Evolutionary conservation across 768 basidiomycete species (phyloP).

Genomic region (Thelephora aurantiotincta): DNA sequence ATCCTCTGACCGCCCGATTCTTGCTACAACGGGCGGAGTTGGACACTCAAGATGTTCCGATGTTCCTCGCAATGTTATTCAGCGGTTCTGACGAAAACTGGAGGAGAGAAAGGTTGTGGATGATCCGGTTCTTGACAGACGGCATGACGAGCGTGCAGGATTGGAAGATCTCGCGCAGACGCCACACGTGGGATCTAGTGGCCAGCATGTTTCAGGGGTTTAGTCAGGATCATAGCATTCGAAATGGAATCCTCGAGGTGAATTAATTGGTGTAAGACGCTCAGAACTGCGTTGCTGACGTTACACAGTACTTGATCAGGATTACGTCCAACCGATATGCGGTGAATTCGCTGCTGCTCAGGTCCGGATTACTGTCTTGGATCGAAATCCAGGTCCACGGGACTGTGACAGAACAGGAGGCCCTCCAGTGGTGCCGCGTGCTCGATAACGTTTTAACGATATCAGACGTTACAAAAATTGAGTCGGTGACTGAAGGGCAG

Average conservation of each 20-base stretch:
- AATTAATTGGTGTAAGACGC: slow-evolving; percentile 7
- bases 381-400: slow-evolving; percentile 55
- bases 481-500: slow-evolving; percentile 37
- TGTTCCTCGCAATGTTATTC: slow-evolving; percentile 83
- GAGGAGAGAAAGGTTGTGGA: slow-evolving; percentile 86
- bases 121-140: slow-evolving; percentile 68
- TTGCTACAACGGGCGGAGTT: slow-evolving; percentile 79
- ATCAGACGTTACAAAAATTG: slow-evolving; percentile 35
- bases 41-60: slow-evolving; percentile 73
- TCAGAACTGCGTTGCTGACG: not conserved
- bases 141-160: slow-evolving; percentile 65
- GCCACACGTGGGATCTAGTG: slow-evolving; percentile 83
- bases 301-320: slow-evolving; percentile 58
- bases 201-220: slow-evolving; percentile 71
- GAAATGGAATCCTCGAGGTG: slow-evolving; percentile 57
- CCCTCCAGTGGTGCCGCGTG: slow-evolving; percentile 49
- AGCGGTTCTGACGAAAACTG: slow-evolving; percentile 57
- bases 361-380: slow-evolving; percentile 67
- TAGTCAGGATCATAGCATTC: slow-evolving; percentile 32
- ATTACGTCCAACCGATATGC: slow-evolving; percentile 60
- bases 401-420: slow-evolving; percentile 20
- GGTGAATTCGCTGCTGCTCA: slow-evolving; percentile 53
- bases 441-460: slow-evolving; percentile 47
- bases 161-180: slow-evolving; percentile 66
- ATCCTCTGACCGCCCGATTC: slow-evolving; percentile 77